Conservation (phyloP, 2,329 filamentous ascomycete species). For the Exophiala spinifera region DNA sequence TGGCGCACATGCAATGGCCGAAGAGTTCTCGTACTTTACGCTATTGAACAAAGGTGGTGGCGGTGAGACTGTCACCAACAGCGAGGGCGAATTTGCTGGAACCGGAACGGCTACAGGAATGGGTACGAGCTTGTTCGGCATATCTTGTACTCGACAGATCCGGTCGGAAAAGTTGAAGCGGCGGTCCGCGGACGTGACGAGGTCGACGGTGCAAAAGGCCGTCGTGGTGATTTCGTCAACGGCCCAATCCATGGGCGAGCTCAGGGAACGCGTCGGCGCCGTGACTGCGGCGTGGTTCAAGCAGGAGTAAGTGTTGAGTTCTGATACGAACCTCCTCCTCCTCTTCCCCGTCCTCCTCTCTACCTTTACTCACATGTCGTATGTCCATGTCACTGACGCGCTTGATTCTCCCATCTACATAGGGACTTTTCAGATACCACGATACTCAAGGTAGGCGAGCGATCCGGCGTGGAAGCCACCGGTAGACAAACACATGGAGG, state of each 20-base stretch:
- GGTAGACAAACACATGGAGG: not conserved
- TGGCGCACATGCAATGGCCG: constrained; percentile 87
- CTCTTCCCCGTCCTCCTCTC: not conserved
- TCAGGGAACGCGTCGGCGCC: constrained; percentile 83
- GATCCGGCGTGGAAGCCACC: not conserved
- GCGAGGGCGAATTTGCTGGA: no score
- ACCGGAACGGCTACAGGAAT: no score
- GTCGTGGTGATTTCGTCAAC: constrained; percentile 92
- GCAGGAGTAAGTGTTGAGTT: constrained; percentile 62
- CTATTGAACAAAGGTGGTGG: constrained; percentile 55
- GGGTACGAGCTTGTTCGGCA: constrained; percentile 92
- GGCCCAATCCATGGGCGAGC: constrained; percentile 83
- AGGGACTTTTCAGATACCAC: constrained; percentile 87
- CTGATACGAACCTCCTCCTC: no score
- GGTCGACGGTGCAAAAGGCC: constrained; percentile 95
- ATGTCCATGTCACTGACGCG: not conserved
- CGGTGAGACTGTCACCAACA: not conserved
- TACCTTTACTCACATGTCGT: no score
- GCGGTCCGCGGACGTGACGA: constrained; percentile 84
- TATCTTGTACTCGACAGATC: constrained; percentile 90
- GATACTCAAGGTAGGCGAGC: constrained; percentile 63
- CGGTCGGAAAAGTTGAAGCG: constrained; percentile 74
- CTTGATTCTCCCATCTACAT: not conserved
- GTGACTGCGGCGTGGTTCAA: constrained; percentile 96
- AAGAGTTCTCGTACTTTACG: constrained; percentile 99